These are phyloP conservation scores for Pseudohyphozyma bogoriensis DNA, from an alignment of 768 basidiomycete genomes.

Conservation along the genomic window DNA sequence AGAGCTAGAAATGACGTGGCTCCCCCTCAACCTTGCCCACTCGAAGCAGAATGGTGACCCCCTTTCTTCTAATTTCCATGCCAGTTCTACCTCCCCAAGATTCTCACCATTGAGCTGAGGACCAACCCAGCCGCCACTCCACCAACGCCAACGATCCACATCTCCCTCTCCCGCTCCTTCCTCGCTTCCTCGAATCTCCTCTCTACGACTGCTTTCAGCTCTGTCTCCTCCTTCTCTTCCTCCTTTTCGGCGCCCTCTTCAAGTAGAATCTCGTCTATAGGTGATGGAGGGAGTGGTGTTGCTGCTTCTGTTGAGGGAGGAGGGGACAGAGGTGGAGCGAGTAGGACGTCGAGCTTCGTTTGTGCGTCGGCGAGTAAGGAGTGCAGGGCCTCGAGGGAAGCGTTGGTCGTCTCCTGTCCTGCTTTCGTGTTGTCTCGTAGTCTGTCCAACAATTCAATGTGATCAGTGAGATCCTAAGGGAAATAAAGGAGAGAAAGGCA, in stretches of 20 bases:
- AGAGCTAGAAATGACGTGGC: no score
- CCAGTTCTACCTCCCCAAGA: no score
- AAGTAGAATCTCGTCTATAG: not conserved
- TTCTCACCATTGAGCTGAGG: no score
- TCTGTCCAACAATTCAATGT: not conserved
- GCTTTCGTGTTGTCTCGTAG: constrained; percentile 7
- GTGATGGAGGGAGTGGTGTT: not conserved
- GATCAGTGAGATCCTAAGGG: not conserved
- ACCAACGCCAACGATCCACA: not conserved
- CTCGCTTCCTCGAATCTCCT: not conserved
- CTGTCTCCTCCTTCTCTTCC: not conserved
- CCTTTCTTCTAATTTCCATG: no score
- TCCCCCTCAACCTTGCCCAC: no score
- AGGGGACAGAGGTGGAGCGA: not conserved
- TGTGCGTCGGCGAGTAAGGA: constrained; percentile 17
- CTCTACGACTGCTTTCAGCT: not conserved
- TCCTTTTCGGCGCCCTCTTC: not conserved
- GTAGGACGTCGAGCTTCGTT: constrained; percentile 14
- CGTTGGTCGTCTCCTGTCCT: constrained; percentile 12
- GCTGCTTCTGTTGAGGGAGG: not conserved
- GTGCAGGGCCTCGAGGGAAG: constrained; percentile 12
- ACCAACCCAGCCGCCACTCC: not conserved
- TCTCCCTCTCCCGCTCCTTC: not conserved
- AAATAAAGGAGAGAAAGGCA: no score
- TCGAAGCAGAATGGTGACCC: no score